These are phyloP conservation scores for Cladophialophora psammophila DNA, from an alignment of 2,329 filamentous ascomycete genomes.

Conservation along the genomic window DNA sequence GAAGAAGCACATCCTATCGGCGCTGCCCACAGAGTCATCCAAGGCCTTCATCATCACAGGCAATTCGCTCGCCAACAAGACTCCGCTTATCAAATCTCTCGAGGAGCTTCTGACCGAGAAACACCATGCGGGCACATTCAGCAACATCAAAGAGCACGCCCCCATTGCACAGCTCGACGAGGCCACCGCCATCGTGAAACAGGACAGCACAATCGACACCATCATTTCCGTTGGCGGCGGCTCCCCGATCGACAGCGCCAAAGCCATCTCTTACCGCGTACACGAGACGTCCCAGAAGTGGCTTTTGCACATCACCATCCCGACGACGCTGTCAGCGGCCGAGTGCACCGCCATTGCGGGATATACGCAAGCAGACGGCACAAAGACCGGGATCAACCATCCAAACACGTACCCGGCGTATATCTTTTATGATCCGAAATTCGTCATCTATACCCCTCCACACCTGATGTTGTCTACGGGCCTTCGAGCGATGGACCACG, in stretches of 20 bases:
- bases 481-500: conserved; percentile 63
- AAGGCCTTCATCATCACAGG: conserved; percentile 67
- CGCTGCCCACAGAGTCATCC: conserved; percentile 52
- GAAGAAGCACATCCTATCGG: conserved; percentile 54
- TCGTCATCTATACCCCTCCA: conserved; percentile 59
- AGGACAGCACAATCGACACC: conserved; percentile 59
- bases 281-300: conserved; percentile 52
- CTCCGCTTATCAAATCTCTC: conserved; percentile 59
- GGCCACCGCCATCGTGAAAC: conserved; percentile 56
- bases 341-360: conserved; percentile 63
- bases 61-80: conserved; percentile 61
- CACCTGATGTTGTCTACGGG: conserved; percentile 61
- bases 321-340: conserved; percentile 60
- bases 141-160: conserved; percentile 63
- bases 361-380: conserved; percentile 58
- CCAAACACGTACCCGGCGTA: conserved; percentile 40
- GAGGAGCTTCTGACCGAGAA: conserved; percentile 56
- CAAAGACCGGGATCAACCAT: conserved; percentile 55
- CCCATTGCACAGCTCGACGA: conserved; percentile 62
- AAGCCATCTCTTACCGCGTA: conserved; percentile 55
- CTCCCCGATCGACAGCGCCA: conserved; percentile 61
- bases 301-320: conserved; percentile 57
- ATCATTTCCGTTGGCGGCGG: conserved; percentile 64
- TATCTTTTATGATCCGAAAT: conserved; percentile 58
- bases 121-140: conserved; percentile 62